These are phyloP conservation scores for Fusarium anguioides DNA, from an alignment of 2,329 filamentous ascomycete species.

Conservation along the genomic window DNA sequence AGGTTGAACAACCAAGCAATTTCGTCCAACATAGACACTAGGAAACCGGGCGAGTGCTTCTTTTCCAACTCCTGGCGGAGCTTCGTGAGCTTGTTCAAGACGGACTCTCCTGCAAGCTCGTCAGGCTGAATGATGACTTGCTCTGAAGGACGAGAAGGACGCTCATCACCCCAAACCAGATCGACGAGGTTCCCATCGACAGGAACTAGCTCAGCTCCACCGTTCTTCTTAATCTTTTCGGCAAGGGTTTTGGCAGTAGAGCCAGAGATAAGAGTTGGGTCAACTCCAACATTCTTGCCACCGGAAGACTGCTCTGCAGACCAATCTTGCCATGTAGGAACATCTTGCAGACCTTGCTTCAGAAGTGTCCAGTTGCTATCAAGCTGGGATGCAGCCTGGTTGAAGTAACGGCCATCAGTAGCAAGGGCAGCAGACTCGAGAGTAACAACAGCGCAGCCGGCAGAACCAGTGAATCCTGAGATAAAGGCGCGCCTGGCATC, in stretches of 20 bases:
- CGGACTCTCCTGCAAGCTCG: conserved; percentile 83
- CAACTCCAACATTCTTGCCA: conserved; percentile 89
- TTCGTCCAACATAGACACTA: conserved; percentile 95
- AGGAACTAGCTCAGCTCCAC: conserved; percentile 79
- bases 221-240: conserved; percentile 88
- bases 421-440: conserved; percentile 87
- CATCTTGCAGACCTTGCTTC: conserved; percentile 92
- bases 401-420: conserved; percentile 98
- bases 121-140: conserved; percentile 77
- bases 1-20: conserved; percentile 99
- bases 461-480: conserved; percentile 93
- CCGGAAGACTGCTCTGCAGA: conserved; percentile 84
- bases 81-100: conserved; percentile 84
- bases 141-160: conserved; percentile 80
- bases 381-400: conserved; percentile 90
- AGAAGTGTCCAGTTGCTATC: conserved; percentile 91
- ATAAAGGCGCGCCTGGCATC: conserved; percentile 93
- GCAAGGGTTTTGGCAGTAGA: conserved; percentile 73
- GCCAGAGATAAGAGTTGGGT: conserved; percentile 85
- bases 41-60: conserved; percentile 86
- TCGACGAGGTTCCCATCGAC: conserved; percentile 90
- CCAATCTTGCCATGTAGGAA: conserved; percentile 99
- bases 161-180: conserved; percentile 80
- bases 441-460: conserved; percentile 90
- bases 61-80: conserved; percentile 92